A percentile compares a stretch with the other conserved stretches of the same genome.
Conservation (phyloP, 768 basidiomycete genomes). For the Boletales sp. region DNA sequence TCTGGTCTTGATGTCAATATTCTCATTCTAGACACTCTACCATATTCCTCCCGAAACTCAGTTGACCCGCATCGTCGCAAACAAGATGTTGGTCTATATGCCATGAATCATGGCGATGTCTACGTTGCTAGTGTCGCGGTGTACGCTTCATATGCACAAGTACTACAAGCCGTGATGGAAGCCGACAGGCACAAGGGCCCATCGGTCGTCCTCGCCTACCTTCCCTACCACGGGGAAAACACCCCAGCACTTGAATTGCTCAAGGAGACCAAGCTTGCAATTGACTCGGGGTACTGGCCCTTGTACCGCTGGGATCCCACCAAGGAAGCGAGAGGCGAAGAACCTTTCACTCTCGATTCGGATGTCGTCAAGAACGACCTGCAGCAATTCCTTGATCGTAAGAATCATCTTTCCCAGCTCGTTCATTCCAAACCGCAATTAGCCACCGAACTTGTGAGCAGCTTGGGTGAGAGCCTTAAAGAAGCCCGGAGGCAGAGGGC, state of each 20-base stretch:
- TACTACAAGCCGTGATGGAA: slow-evolving; percentile 86
- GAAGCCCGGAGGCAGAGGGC: slow-evolving; percentile 81
- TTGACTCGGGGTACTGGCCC: slow-evolving; percentile 97
- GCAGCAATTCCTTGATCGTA: slow-evolving; percentile 88
- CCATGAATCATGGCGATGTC: slow-evolving; percentile 97
- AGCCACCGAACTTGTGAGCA: slow-evolving; percentile 78
- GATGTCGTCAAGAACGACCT: slow-evolving; percentile 93
- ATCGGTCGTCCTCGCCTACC: slow-evolving; percentile 88
- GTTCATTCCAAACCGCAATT: slow-evolving; percentile 76
- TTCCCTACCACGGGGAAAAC: slow-evolving; percentile 81
- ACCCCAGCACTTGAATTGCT: slow-evolving; percentile 83
- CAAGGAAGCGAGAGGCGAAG: slow-evolving; percentile 68
- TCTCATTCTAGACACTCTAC: slow-evolving; percentile 88
- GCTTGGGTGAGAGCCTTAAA: slow-evolving; percentile 78
- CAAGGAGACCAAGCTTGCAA: slow-evolving; percentile 95
- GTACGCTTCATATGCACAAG: slow-evolving; percentile 93
- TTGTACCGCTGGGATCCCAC: slow-evolving; percentile 96
- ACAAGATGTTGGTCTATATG: slow-evolving; percentile 95
- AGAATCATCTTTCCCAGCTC: slow-evolving; percentile 95
- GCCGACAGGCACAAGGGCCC: slow-evolving; percentile 90
- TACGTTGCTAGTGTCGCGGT: slow-evolving; percentile 95
- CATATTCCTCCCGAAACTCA: slow-evolving; percentile 76
- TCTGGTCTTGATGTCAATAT: slow-evolving; percentile 92
- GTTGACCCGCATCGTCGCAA: slow-evolving; percentile 76
- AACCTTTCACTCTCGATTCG: slow-evolving; percentile 90